phyloP scores from a whole-genome alignment of 129 eudicot species.

The Chrysanthemum makinoi region DNA sequence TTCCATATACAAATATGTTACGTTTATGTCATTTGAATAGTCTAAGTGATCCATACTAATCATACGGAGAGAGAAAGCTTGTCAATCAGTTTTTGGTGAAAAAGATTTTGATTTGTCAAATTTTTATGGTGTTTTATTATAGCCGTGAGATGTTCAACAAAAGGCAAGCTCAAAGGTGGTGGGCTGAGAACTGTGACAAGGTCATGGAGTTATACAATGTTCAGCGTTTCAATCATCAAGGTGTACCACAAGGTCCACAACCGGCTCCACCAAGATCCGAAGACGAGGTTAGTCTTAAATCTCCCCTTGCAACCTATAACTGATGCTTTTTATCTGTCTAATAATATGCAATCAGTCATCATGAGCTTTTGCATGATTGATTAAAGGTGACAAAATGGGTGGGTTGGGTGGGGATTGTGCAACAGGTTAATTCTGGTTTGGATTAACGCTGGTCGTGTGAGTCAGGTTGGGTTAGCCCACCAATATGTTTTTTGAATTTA shows the following conservation, averaged over 20 bases:
- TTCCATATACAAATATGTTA: neutral
- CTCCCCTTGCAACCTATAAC: neutral
- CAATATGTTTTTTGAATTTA: neutral
- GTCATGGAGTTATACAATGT: conserved; percentile 96
- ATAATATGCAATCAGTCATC: neutral
- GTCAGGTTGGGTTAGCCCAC: neutral
- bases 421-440: neutral
- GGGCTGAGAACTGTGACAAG: conserved; percentile 92
- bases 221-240: conserved; percentile 60
- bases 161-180: conserved; percentile 99
- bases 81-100: neutral
- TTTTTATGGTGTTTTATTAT: conserved; percentile 31
- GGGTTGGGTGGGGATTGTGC: conserved; percentile 1
- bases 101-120: conserved; percentile 21
- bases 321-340: too few species aligned
- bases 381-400: neutral
- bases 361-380: conserved; percentile 5
- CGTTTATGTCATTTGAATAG: neutral
- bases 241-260: conserved; percentile 56
- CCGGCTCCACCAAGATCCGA: conserved; percentile 61
- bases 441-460: neutral
- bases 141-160: conserved; percentile 97
- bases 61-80: neutral
- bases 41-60: neutral
- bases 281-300: conserved; percentile 51